Percentiles rank a stretch among this genome's conserved stretches.
These are phyloP conservation scores for Scheffersomyces cryptocercus DNA, from an alignment of 1,139 yeast genomes.

Conservation along the genomic window DNA sequence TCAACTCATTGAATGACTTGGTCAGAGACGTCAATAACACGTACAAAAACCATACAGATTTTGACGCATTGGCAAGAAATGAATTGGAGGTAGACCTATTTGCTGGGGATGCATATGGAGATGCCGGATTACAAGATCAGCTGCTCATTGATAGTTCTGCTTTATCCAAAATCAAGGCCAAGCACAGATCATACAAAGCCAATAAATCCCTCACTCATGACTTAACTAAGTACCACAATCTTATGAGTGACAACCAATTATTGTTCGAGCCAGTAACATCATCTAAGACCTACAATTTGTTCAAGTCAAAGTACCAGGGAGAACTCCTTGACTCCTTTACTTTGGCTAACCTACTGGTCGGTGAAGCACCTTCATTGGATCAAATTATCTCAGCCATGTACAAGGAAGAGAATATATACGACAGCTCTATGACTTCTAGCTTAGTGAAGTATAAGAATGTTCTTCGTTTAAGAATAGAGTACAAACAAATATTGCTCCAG, in stretches of 20 bases:
- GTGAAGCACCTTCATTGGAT: constrained; percentile 40
- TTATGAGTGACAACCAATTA: constrained; percentile 30
- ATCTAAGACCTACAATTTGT: constrained; percentile 12
- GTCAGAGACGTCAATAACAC: constrained; percentile 15
- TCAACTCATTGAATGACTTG: constrained; percentile 25
- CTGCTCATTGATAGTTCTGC: constrained; percentile 9
- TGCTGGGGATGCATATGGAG: constrained; percentile 30
- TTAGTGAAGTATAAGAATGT: constrained; percentile 37
- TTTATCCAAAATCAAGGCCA: constrained; percentile 18
- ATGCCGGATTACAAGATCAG: constrained; percentile 11
- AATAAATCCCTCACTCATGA: constrained; percentile 13
- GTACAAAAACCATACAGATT: constrained; percentile 5
- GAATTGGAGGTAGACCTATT: constrained; percentile 11
- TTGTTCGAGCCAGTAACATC: constrained; percentile 39
- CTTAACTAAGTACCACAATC: constrained; percentile 19
- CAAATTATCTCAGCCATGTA: constrained; percentile 29
- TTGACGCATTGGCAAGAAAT: background rate
- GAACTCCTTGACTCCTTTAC: constrained; percentile 29
- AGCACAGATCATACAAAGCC: constrained; percentile 14
- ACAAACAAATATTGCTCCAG: constrained; percentile 42
- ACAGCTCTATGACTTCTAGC: constrained; percentile 21
- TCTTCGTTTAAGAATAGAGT: constrained; percentile 42
- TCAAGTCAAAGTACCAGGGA: constrained; percentile 25
- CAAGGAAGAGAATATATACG: constrained; percentile 23
- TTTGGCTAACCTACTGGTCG: constrained; percentile 32